Base-by-base conservation (phyloP, 108 stramenopile genomes). In the Bacterosira constricta region DNA sequence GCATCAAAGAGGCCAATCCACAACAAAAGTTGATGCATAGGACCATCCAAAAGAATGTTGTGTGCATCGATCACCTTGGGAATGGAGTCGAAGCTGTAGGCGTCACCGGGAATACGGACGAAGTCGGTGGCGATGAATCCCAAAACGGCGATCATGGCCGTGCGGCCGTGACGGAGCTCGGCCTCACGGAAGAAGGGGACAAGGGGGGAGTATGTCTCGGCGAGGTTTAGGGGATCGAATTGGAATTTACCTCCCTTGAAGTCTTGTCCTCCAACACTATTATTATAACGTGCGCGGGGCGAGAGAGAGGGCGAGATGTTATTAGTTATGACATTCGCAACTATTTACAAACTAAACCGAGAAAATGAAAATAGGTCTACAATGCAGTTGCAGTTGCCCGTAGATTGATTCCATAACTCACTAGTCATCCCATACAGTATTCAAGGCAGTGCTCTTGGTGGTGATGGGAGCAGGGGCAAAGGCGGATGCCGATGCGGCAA, bases 81-180 rank as follows among this genome's bases (percentile, higher is more conserved):
- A 47, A 95, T 76, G 72, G 87, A 63, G 27, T 82, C 90, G 77
- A 93, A 90, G 54, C 81, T 83, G 88, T 81, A 95, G 23, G 70
- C 64, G 12, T 92, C 95, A 9, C 95, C 95, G 21, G 95, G 95
- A 57, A 96, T 78, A 54, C 93, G 90, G 54, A 94, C 74, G 41
- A 94, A 89, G 58, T 96, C 96, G 51, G 93, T 65, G 49, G 77
- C 87, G 71, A 94, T 74, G 80, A 88, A 89, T 55, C 96, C 96
- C 47, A 90, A 66, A 27, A 84, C 81, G 63, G 92, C 96, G 37
- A 96, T 68, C 96, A 96, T 96, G 81, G 95, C 95, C 31, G 90
- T 81, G 50, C 95, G 92, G 41, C 92, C 90, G 71, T 96, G 95
- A 39, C 77, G 73, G 71, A 96, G 66, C 69, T 96, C 96, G 64